A percentile compares a stretch with the other conserved stretches of the same genome.
These are phyloP conservation scores for Sphagnum contortum DNA, from an alignment of 225 moss, liverwort and hornwort species.

Conservation along the genomic window DNA sequence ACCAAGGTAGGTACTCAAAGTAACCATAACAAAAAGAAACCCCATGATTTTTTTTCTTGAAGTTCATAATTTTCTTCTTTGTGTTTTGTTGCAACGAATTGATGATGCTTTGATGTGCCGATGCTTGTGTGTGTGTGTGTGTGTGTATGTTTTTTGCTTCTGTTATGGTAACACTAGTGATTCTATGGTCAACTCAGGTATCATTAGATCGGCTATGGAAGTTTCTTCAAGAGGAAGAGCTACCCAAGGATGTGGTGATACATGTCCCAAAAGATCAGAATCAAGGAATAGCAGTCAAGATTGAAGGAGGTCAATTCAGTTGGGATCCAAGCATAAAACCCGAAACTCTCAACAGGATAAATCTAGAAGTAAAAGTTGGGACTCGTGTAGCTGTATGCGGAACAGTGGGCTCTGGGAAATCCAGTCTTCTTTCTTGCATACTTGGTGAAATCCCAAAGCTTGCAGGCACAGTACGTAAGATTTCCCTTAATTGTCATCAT, in stretches of 20 bases:
- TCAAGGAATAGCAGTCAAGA: slow-evolving; percentile 8
- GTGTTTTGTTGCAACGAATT: too few relatives aligned
- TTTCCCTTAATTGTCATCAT: neutral
- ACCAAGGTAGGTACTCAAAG: neutral
- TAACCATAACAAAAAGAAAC: too few relatives aligned
- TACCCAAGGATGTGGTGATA: slow-evolving; percentile 23
- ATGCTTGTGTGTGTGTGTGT: too few relatives aligned
- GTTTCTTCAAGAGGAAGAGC: slow-evolving; percentile 34
- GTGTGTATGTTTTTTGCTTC: too few relatives aligned
- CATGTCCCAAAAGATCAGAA: neutral
- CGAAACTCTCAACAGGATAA: slow-evolving; percentile 19
- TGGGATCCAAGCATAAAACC: slow-evolving; percentile 7
- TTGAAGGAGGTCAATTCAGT: slow-evolving; percentile 25
- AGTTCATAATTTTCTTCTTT: too few relatives aligned
- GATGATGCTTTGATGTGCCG: too few relatives aligned
- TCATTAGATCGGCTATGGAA: slow-evolving; percentile 32
- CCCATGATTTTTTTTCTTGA: too few relatives aligned
- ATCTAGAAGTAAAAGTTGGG: slow-evolving; percentile 26
- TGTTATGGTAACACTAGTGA: too few relatives aligned
- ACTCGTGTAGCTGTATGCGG: slow-evolving; percentile 45
- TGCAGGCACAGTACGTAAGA: slow-evolving; percentile 30
- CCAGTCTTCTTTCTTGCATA: slow-evolving; percentile 34
- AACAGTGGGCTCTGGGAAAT: slow-evolving; percentile 48
- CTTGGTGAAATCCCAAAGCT: slow-evolving; percentile 56
- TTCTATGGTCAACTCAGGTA: slow-evolving; percentile 10